phyloP scores from a whole-genome alignment of 2,329 filamentous ascomycete genomes.

The Cytospora leucostoma region DNA sequence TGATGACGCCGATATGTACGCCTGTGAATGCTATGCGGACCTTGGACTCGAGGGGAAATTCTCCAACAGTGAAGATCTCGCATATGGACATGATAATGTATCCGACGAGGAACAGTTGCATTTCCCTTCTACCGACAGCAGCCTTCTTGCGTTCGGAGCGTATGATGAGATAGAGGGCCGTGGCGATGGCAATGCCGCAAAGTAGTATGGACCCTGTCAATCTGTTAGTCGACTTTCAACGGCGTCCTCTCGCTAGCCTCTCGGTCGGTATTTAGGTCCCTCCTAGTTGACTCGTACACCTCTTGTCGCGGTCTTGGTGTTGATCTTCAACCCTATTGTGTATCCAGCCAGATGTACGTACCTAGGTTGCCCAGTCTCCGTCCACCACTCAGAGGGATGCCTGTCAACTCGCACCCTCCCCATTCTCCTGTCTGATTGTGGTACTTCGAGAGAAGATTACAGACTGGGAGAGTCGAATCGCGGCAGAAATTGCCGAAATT shows the following conservation, averaged over 20 bases:
- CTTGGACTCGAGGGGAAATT: conserved; percentile 71
- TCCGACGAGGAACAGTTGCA: conserved; percentile 87
- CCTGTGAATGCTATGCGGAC: conserved; percentile 83
- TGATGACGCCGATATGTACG: conserved; percentile 86
- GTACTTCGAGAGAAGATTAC: conserved; percentile 71
- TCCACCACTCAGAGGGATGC: conserved; percentile 69
- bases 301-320: not conserved
- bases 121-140: conserved; percentile 92
- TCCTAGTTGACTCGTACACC: not conserved
- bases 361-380: conserved; percentile 79
- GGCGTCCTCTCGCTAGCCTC: not conserved
- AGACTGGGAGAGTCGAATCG: conserved; percentile 79
- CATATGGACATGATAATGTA: conserved; percentile 89
- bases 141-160: conserved; percentile 87
- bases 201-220: conserved; percentile 80
- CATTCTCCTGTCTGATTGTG: conserved; percentile 61
- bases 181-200: conserved; percentile 72
- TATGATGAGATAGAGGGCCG: conserved; percentile 68
- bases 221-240: conserved; percentile 28
- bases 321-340: not conserved
- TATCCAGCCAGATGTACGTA: conserved; percentile 44
- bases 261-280: not conserved
- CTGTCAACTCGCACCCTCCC: conserved; percentile 73
- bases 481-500: conserved; percentile 74
- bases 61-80: conserved; percentile 94